phyloP scores from a whole-genome alignment of 2,329 filamentous ascomycete genomes.

The Graphium sp. region DNA sequence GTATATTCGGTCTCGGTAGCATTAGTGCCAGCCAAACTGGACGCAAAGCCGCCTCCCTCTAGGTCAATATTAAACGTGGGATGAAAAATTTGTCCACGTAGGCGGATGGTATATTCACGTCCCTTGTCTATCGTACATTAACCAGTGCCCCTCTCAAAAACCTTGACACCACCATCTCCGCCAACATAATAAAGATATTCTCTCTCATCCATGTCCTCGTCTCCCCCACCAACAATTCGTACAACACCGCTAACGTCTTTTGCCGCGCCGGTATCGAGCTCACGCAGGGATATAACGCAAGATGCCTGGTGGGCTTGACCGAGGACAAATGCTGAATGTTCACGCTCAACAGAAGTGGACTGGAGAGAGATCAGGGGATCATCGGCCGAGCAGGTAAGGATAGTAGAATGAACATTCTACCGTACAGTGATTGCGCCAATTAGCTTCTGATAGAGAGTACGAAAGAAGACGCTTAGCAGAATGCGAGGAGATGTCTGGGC shows the following conservation, averaged over 20 bases:
- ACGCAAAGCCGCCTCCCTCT: too few species aligned
- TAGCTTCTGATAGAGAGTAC: too few species aligned
- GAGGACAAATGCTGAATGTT: conserved; percentile 55
- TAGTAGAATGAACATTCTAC: conserved; percentile 45
- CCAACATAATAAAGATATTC: conserved; percentile 73
- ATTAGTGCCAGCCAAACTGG: too few species aligned
- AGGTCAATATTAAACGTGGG: too few species aligned
- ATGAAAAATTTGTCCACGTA: conserved; percentile 1
- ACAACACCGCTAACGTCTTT: conserved; percentile 82
- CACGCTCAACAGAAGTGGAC: conserved; percentile 48
- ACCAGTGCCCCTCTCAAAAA: conserved; percentile 80
- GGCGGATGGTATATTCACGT: background rate
- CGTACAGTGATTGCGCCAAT: too few species aligned
- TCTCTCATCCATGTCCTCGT: conserved; percentile 28
- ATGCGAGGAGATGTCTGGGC: too few species aligned
- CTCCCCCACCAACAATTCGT: conserved; percentile 47
- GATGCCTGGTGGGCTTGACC: conserved; percentile 59
- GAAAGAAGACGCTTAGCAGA: too few species aligned
- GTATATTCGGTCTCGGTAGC: background rate
- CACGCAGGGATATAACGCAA: conserved; percentile 53
- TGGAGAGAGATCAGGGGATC: conserved; percentile 47
- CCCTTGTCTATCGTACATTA: too few species aligned
- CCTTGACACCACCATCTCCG: conserved; percentile 61
- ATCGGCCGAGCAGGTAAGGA: conserved; percentile 59
- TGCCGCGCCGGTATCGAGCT: conserved; percentile 76